Conservation (phyloP, 2,329 filamentous ascomycete species). For the Penicillium crustosum region DNA sequence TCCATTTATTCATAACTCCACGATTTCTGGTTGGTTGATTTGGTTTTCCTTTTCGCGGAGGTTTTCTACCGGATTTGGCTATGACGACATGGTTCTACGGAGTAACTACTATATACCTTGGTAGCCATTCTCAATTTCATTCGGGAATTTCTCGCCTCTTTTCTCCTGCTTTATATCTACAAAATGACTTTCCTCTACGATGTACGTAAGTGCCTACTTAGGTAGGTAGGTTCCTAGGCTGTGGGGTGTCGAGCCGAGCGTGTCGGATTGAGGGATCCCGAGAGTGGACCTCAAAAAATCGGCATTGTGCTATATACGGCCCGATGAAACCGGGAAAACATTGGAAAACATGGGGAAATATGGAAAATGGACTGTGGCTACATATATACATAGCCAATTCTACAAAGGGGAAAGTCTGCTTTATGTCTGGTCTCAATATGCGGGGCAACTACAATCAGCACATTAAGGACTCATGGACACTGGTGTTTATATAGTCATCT, state of each 20-base stretch:
- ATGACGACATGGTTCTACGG: background rate
- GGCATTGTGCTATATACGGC: background rate
- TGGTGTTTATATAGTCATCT: background rate
- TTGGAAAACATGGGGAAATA: background rate
- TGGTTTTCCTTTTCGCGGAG: background rate
- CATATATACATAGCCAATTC: background rate
- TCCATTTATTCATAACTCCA: background rate
- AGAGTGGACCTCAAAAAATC: background rate
- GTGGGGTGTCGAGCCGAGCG: background rate
- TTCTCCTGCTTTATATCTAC: background rate
- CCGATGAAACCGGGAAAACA: background rate
- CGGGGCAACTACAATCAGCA: background rate
- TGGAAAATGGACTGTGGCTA: background rate
- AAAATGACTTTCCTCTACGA: background rate
- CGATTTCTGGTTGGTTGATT: background rate
- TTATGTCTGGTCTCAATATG: background rate
- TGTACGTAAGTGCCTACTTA: background rate
- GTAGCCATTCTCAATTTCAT: background rate
- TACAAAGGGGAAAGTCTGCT: too few relatives aligned
- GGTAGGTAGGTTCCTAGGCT: background rate
- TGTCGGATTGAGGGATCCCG: background rate
- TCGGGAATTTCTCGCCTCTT: background rate
- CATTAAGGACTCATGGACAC: background rate
- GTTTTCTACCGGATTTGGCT: slow-evolving; percentile 5
- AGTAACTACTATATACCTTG: background rate